Percentiles rank a stretch among this genome's conserved stretches.
phyloP scores from a whole-genome alignment of 2,329 filamentous ascomycete genomes.

The Claviceps fusiformis region DNA sequence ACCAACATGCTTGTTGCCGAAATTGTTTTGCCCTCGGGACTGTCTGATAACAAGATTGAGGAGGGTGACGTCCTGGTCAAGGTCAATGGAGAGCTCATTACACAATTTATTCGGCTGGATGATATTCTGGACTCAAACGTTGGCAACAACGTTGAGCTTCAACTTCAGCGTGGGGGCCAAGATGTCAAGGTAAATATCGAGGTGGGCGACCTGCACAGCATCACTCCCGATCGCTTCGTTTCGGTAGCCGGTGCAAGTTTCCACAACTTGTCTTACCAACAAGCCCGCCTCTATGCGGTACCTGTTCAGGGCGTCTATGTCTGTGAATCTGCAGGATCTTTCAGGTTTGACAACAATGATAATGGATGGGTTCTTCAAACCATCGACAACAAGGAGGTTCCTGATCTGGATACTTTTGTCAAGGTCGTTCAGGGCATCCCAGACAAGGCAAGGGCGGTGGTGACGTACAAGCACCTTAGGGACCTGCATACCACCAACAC shows the following conservation, averaged over 20 bases:
- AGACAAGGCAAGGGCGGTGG: slow-evolving; percentile 69
- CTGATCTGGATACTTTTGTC: slow-evolving; percentile 77
- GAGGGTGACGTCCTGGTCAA: slow-evolving; percentile 91
- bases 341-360: slow-evolving; percentile 81
- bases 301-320: slow-evolving; percentile 86
- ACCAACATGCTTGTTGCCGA: slow-evolving; percentile 96
- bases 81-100: slow-evolving; percentile 85
- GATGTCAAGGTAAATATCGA: slow-evolving; percentile 73
- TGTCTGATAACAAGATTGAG: slow-evolving; percentile 73
- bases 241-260: slow-evolving; percentile 89
- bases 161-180: slow-evolving; percentile 78
- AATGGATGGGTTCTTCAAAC: slow-evolving; percentile 91
- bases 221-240: slow-evolving; percentile 92
- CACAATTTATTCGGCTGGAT: slow-evolving; percentile 83
- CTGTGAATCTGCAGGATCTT: slow-evolving; percentile 88
- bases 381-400: slow-evolving; percentile 82
- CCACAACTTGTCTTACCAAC: slow-evolving; percentile 93
- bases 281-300: slow-evolving; percentile 90
- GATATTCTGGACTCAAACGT: slow-evolving; percentile 85
- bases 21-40: slow-evolving; percentile 82
- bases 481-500: slow-evolving; percentile 93
- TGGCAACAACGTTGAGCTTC: slow-evolving; percentile 59
- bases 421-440: slow-evolving; percentile 82
- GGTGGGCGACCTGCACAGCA: slow-evolving; percentile 82
- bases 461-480: slow-evolving; percentile 89